A percentile compares a stretch with the other conserved stretches of the same genome.
Conservation (phyloP, 148 eudicot species). For the Camellia lanceoleosa region DNA sequence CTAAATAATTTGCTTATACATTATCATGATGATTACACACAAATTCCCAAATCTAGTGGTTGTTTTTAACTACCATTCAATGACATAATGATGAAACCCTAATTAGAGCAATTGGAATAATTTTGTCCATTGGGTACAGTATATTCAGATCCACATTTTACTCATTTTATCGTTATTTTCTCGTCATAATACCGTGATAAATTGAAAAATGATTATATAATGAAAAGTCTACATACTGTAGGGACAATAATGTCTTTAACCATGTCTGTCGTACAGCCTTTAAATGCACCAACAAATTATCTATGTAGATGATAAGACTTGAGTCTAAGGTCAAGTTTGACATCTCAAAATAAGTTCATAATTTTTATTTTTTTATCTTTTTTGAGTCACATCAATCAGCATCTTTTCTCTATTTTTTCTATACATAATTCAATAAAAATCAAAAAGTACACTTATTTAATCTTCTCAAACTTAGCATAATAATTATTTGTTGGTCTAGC, state of each 20-base stretch:
- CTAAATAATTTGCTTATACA: background rate
- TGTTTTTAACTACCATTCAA: background rate
- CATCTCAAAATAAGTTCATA: no score
- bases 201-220: background rate
- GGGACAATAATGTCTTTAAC: background rate
- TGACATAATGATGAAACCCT: conserved; percentile 4
- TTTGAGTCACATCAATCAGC: no score
- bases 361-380: no score
- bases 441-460: no score
- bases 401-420: no score
- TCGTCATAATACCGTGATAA: background rate
- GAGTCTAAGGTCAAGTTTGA: no score
- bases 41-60: conserved; percentile 10
- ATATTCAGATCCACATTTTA: background rate
- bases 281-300: no score
- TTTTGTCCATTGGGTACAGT: background rate
- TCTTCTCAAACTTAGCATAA: no score
- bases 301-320: no score
- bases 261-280: background rate
- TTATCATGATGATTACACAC: background rate
- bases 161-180: background rate
- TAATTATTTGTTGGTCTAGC: no score
- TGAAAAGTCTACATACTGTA: background rate
- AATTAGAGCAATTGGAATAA: background rate
- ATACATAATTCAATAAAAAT: no score